Evolutionary conservation across 1,284 basidiomycete genomes (phyloP).

Genomic region (Takashimella tepidaria): DNA sequence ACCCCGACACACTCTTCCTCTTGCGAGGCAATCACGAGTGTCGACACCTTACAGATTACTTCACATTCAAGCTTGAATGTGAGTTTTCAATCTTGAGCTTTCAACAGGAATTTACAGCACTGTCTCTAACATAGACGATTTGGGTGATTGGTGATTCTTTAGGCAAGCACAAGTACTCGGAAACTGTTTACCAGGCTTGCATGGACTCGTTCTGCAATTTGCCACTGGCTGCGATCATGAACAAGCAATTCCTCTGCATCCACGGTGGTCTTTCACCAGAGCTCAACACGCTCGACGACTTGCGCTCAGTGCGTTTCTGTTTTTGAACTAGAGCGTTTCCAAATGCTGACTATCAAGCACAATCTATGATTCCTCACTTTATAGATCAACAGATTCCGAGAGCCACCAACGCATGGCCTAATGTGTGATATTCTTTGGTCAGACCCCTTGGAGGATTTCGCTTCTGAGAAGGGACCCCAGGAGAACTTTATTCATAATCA

Average conservation of each 20-base stretch:
- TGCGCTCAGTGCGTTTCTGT: constrained; percentile 63
- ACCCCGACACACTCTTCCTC: constrained; percentile 81
- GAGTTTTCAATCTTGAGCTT: constrained; percentile 32
- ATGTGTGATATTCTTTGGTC: constrained; percentile 97
- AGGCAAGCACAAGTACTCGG: constrained; percentile 93
- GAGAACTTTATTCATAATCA: constrained; percentile 83
- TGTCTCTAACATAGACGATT: no score
- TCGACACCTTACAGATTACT: constrained; percentile 91
- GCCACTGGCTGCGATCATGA: constrained; percentile 90
- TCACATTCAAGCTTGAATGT: constrained; percentile 96
- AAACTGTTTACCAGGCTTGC: constrained; percentile 81
- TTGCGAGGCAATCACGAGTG: constrained; percentile 98
- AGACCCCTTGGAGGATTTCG: constrained; percentile 90
- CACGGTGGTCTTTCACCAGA: constrained; percentile 90
- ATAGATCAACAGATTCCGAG: constrained; percentile 87
- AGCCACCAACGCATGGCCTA: constrained; percentile 86
- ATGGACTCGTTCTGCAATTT: constrained; percentile 91
- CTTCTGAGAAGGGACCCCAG: constrained; percentile 77
- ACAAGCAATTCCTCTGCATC: constrained; percentile 95
- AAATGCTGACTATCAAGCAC: background rate
- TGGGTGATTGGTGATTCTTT: no score
- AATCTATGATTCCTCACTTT: background rate
- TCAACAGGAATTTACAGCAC: no score
- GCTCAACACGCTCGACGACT: constrained; percentile 82
- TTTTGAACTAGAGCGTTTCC: no score